phyloP scores from a whole-genome alignment of 495 filamentous ascomycete species.

The Cudoniella acicularis region DNA sequence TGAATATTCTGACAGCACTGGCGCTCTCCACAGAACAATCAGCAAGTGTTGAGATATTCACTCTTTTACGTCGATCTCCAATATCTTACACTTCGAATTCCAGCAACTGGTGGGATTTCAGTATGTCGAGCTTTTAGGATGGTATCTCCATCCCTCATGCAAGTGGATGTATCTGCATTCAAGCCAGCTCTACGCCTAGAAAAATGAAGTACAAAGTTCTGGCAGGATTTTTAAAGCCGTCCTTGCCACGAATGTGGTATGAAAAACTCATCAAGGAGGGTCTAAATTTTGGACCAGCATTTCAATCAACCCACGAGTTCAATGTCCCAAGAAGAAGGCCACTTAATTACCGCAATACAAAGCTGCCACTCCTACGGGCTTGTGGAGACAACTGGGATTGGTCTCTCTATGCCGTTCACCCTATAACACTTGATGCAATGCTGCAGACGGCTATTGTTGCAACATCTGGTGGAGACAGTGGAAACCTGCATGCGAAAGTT shows the following conservation, averaged over 20 bases:
- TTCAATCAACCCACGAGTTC: not conserved
- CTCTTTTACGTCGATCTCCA: not conserved
- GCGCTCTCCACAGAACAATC: no score
- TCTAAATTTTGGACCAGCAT: not conserved
- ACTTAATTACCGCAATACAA: not conserved
- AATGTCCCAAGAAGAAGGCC: not conserved
- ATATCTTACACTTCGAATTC: not conserved
- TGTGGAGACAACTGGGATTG: conserved; percentile 10
- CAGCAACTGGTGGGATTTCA: not conserved
- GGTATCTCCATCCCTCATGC: not conserved
- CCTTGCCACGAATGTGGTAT: not conserved
- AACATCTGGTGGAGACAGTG: conserved; percentile 26
- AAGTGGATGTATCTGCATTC: not conserved
- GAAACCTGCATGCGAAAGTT: not conserved
- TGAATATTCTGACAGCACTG: no score
- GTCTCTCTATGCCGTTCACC: conserved; percentile 38
- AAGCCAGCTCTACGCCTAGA: not conserved
- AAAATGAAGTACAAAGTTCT: not conserved
- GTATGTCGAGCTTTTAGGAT: not conserved
- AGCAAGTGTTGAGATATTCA: conserved; percentile 12
- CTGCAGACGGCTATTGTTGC: conserved; percentile 35
- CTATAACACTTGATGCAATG: conserved; percentile 31
- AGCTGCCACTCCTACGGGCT: not conserved
- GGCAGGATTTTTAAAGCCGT: not conserved
- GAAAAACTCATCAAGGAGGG: not conserved